Conservation (phyloP, 768 basidiomycete genomes). For the Lenzites betulinus region DNA sequence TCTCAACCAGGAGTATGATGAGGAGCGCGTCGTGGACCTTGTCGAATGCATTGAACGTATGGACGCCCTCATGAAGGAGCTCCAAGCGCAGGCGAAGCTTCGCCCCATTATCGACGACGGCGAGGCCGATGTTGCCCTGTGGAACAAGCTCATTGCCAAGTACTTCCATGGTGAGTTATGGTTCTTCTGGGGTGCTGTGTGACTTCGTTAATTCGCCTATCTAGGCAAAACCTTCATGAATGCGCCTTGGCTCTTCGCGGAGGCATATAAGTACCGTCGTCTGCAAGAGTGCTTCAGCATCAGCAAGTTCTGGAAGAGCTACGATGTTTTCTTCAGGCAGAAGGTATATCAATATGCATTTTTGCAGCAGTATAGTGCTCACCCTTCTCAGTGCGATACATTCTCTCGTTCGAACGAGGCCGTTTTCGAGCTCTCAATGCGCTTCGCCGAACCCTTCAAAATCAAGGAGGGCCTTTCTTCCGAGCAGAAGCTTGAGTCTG, state of each 20-base stretch:
- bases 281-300: conserved; percentile 92
- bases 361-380: background rate
- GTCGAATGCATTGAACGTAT: conserved; percentile 85
- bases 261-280: conserved; percentile 91
- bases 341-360: conserved; percentile 55
- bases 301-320: conserved; percentile 86
- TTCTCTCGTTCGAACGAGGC: conserved; percentile 91
- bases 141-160: conserved; percentile 97
- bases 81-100: conserved; percentile 81
- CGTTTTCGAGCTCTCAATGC: conserved; percentile 91
- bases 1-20: conserved; percentile 80
- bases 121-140: conserved; percentile 89
- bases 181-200: background rate
- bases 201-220: background rate
- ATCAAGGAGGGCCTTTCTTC: conserved; percentile 54
- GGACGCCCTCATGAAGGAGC: conserved; percentile 85
- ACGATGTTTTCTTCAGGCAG: conserved; percentile 95
- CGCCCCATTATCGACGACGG: conserved; percentile 88
- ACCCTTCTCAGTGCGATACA: conserved; percentile 72
- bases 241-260: conserved; percentile 95
- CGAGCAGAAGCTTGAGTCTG: conserved; percentile 64
- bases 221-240: conserved; percentile 93
- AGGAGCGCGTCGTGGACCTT: conserved; percentile 85
- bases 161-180: conserved; percentile 75
- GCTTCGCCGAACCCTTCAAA: conserved; percentile 85